Base-by-base conservation (phyloP, 441 rosid genomes). In the Breynia disticha region DNA sequence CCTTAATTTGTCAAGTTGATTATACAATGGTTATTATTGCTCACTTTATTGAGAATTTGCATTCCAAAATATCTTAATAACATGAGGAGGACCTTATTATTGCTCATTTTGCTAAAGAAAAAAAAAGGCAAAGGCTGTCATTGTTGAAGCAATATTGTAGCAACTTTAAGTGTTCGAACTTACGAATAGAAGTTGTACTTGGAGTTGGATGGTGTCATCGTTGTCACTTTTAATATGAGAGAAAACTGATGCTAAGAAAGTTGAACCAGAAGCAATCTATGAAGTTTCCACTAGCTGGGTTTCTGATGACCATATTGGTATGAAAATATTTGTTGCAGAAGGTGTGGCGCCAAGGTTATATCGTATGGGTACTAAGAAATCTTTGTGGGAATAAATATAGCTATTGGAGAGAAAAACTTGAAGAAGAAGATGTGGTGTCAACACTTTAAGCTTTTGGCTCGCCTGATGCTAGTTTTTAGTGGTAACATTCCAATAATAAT, bases 181-280 rank as follows among this genome's bases (percentile, higher is more conserved):
- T 91, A 41, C 79, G 90, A 58, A 67, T 87, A 41, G 82, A 89
- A 66, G 88, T 90, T 46, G 76, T 90, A 24, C 86, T 87, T 19
- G 98, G 95, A 21, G 98, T 54, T 90, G 98, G 63, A 76, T 87
- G 65, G 96, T 95, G 0, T 96, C 95, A 13, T 56, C 87, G 54
- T 82, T 90, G 48, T 80, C 82, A 2, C 90, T 87, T 66, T 64
- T 90, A 75, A 85, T 80, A 67, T 87, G 95, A 42, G 81, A 79
- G 47, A 75, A 78, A 22, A 55, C 73, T 62, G 93, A 83, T 39
- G 84, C 86, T 28, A 77, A 84, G 74, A 80, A 78, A 61, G 93
- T 81, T 32, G 87, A 93, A 7, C 85, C 98, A 11, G 95, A 85
- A 59, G 93, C 96, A 3, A 72, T 90, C 46, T 85, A 68, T 70